phyloP scores from a whole-genome alignment of 352 stramenopile species.

The Phytopythium boreale region DNA sequence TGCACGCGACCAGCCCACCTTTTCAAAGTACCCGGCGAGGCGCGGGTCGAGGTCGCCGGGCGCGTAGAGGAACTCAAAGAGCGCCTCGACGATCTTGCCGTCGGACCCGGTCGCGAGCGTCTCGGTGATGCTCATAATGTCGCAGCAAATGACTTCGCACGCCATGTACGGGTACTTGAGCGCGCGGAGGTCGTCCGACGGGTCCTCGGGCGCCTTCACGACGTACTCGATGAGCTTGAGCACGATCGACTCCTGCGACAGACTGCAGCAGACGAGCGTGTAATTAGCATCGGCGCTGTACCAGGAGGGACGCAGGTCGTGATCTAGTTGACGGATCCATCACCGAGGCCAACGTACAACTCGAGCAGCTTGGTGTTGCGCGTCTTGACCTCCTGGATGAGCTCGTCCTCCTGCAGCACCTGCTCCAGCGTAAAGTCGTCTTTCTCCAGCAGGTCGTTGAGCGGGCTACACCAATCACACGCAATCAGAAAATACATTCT shows the following conservation, averaged over 20 bases:
- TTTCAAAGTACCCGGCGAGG: conserved; percentile 97
- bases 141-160: conserved; percentile 97
- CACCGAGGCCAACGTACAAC: conserved; percentile 64
- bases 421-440: conserved; percentile 92
- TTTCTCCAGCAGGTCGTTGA: conserved; percentile 95
- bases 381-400: conserved; percentile 97
- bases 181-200: conserved; percentile 52
- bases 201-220: conserved; percentile 45
- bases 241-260: conserved; percentile 65
- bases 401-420: conserved; percentile 95
- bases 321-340: not conserved
- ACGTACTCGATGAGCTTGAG: conserved; percentile 81
- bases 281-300: not conserved
- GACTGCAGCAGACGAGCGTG: conserved; percentile 26
- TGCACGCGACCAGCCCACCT: conserved; percentile 27
- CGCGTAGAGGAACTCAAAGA: conserved; percentile 92
- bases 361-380: conserved; percentile 94
- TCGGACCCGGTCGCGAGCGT: conserved; percentile 69
- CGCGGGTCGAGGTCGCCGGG: conserved; percentile 87
- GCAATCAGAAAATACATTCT: conserved; percentile 2
- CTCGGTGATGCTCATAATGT: conserved; percentile 93
- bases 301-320: not conserved
- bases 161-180: conserved; percentile 97
- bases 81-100: conserved; percentile 79
- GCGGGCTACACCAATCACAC: conserved; percentile 40